These are phyloP conservation scores for Triticum aestivum DNA, from an alignment of 176 grass and related monocot genomes.

Conservation along the genomic window IWGSC_CS_RefSeq_v2.1 NC_057798.1:278175155-278175654, in stretches of 20 bases:
- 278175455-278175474: slow-evolving; percentile 60
- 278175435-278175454: slow-evolving; percentile 61
- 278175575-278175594: slow-evolving; percentile 60
- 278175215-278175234: slow-evolving; percentile 87
- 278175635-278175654: slow-evolving; percentile 70
- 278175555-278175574: slow-evolving; percentile 64
- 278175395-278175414: slow-evolving; percentile 41
- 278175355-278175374: slow-evolving; percentile 68
- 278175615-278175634: slow-evolving; percentile 75
- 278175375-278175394: slow-evolving; percentile 58
- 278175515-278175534: slow-evolving; percentile 53
- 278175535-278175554: slow-evolving; percentile 70
- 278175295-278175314: slow-evolving; percentile 65
- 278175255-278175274: slow-evolving; percentile 57
- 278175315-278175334: slow-evolving; percentile 78
- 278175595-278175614: slow-evolving; percentile 58
- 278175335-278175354: slow-evolving; percentile 65
- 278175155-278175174: slow-evolving; percentile 71
- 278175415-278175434: slow-evolving; percentile 75
- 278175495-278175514: slow-evolving; percentile 66
- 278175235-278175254: slow-evolving; percentile 74
- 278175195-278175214: slow-evolving; percentile 86
- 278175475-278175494: slow-evolving; percentile 60
- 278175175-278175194: slow-evolving; percentile 90
- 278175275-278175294: slow-evolving; percentile 89